These are phyloP conservation scores for Ascosphaera pollenicola DNA, from an alignment of 2,329 filamentous ascomycete species.

Conservation along the genomic window DNA sequence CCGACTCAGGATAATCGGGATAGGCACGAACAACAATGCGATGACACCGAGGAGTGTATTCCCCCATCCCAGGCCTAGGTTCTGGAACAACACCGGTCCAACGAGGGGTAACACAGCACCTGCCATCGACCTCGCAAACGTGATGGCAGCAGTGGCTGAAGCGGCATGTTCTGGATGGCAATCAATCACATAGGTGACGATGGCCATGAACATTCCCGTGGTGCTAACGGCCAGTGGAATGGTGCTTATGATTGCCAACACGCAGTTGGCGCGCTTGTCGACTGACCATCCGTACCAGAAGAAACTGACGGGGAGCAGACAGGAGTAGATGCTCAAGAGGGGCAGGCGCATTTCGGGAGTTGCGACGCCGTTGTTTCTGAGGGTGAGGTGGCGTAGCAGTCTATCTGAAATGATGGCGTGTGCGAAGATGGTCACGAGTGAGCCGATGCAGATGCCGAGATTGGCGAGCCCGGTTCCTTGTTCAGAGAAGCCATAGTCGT, in stretches of 20 bases:
- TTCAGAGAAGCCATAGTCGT: constrained; percentile 25
- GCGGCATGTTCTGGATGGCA: constrained; percentile 25
- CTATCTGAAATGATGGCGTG: constrained; percentile 15
- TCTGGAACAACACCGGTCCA: constrained; percentile 28
- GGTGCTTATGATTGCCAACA: constrained; percentile 37
- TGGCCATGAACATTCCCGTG: constrained; percentile 23
- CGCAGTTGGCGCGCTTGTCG: constrained; percentile 31
- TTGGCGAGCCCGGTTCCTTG: constrained; percentile 26
- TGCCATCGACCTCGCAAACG: constrained; percentile 31
- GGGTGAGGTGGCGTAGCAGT: constrained; percentile 11
- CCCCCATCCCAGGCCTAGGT: constrained; percentile 27
- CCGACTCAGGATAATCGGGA: constrained; percentile 15
- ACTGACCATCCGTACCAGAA: constrained; percentile 39
- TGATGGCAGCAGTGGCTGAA: constrained; percentile 30
- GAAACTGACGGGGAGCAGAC: constrained; percentile 32
- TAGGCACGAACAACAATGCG: constrained; percentile 26
- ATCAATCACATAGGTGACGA: constrained; percentile 41
- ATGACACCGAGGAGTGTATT: constrained; percentile 34
- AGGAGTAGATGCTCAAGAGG: constrained; percentile 31
- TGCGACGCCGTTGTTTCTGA: constrained; percentile 16
- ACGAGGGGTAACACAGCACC: constrained; percentile 40
- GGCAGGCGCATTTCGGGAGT: constrained; percentile 29
- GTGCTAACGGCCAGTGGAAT: constrained; percentile 30
- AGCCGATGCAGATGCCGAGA: constrained; percentile 27
- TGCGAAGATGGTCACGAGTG: constrained; percentile 14